phyloP scores from a whole-genome alignment of 345 rosid species.

The Litchi chinensis region DNA sequence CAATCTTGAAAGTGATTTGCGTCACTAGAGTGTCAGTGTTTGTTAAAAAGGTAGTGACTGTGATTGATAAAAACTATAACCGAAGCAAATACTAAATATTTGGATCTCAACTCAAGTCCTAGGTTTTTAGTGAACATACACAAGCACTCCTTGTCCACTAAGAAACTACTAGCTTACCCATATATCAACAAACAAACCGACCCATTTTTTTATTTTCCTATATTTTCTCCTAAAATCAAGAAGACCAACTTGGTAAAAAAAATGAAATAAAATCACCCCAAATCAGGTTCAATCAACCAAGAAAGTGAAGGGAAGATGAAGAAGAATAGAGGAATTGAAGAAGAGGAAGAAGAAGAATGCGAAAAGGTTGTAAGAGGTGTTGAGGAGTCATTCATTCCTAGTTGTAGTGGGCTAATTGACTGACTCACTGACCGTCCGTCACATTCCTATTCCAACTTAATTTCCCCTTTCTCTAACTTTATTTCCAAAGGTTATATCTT shows the following conservation, averaged over 20 bases:
- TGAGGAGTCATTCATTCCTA: neutral
- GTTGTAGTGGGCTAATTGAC: neutral
- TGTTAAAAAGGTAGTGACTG: neutral
- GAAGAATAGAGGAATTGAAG: neutral
- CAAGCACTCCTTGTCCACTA: neutral
- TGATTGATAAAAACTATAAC: neutral
- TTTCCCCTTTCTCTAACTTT: too few species aligned
- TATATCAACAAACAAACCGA: neutral
- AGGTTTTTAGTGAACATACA: neutral
- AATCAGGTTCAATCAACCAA: neutral
- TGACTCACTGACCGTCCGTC: neutral
- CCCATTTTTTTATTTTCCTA: neutral
- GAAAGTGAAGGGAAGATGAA: neutral
- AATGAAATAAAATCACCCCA: neutral
- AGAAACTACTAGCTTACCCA: neutral
- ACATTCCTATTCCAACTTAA: neutral
- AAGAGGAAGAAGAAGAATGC: neutral
- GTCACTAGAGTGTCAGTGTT: constrained; percentile 5
- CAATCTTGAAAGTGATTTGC: neutral
- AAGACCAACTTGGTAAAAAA: neutral
- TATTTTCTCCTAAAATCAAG: constrained; percentile 17
- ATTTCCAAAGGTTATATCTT: too few species aligned
- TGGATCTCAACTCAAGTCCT: neutral
- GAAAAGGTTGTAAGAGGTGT: neutral
- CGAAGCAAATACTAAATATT: neutral